Evolutionary conservation across 345 rosid species (phyloP), one percentile per base, ranked within the genome.

Genomic region (Hirschfeldia incana): DNA sequence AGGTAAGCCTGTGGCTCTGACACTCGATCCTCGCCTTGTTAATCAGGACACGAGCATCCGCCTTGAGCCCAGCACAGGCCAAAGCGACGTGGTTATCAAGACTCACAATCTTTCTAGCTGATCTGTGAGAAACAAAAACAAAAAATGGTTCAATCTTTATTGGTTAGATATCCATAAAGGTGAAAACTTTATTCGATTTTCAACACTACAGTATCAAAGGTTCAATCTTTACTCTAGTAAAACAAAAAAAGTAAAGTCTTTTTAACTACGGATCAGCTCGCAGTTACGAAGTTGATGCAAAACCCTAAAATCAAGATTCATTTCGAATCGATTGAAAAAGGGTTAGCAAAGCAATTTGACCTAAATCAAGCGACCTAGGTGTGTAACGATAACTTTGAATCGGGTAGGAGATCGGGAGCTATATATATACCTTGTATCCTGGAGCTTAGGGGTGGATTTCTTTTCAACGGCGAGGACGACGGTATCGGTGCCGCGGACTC

Each of bases 401-500:
- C 44, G 6, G 63, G 3, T 0, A 30, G 62, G 62, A 66, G 82
- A 79, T 79, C 74, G 44, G 36, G 36, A 6, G 2, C 10, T 0
- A 5, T 34, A 29, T 29, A 29, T 39, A 29, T 58, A 82, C 99
- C 99, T 85, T 6, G 98, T 87, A 81, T 95, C 99, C 82, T 93
- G 99, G 36, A 95, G 98, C 76, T 95, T 95, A 63, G 94, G 93
- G 7, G 94, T 76, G 79, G 99, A 95, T 81, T 95, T 93, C 89
- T 95, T 93, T 87, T 93, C 98, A 73, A 95, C 96, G 55, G 96
- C 97, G 69, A 95, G 97, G 78, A 93, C 99, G 55, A 93, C 90
- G 70, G 86, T 83, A 74, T 95, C 97, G n/a, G 86, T 80, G 57
- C 99, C 99, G 8, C 99, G 96, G 61, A 90, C 98, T 26, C 98